These are phyloP conservation scores for Talaromyces sp. DNA, from an alignment of 2,329 filamentous ascomycete genomes.

Conservation along the genomic window DNA sequence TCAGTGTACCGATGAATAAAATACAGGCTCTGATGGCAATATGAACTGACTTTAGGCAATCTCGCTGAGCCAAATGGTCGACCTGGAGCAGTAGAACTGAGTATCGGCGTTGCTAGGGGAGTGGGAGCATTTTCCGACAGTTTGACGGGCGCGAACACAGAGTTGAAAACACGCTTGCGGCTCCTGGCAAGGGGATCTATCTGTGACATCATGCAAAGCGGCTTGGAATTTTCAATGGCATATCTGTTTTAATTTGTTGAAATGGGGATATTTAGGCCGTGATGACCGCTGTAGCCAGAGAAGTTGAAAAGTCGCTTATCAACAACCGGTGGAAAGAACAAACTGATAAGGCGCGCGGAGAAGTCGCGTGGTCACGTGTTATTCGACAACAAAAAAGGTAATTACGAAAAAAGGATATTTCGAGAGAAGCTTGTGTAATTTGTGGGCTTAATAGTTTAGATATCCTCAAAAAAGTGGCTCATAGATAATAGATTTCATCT, in stretches of 20 bases:
- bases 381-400: neutral
- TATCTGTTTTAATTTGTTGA: neutral
- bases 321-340: neutral
- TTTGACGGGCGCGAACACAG: slow-evolving; percentile 42
- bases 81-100: slow-evolving; percentile 22
- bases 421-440: neutral
- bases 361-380: slow-evolving; percentile 18
- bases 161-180: slow-evolving; percentile 43
- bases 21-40: neutral
- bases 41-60: neutral
- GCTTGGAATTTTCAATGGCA: slow-evolving; percentile 18
- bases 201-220: slow-evolving; percentile 25
- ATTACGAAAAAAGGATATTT: neutral
- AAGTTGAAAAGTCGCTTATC: neutral
- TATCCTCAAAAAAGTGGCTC: neutral
- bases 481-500: neutral
- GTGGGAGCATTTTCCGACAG: slow-evolving; percentile 32
- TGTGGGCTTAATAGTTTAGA: too few species aligned
- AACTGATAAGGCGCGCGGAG: slow-evolving; percentile 10
- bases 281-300: neutral
- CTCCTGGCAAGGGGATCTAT: slow-evolving; percentile 24
- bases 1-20: neutral
- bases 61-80: slow-evolving; percentile 19
- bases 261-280: neutral
- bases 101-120: slow-evolving; percentile 25